phyloP scores from a whole-genome alignment of 441 rosid genomes.

The Gossypium aridum region DNA sequence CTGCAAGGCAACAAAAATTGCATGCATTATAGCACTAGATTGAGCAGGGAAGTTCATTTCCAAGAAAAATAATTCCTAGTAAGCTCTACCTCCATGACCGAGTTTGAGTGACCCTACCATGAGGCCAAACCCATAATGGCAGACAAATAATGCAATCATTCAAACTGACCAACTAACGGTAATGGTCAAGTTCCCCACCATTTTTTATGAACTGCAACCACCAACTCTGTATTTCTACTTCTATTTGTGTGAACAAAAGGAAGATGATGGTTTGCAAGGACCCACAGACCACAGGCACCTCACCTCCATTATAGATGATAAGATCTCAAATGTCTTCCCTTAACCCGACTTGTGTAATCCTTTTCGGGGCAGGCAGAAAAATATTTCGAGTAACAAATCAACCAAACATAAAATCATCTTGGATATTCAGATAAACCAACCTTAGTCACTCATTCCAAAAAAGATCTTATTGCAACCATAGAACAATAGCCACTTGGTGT shows the following conservation, averaged over 20 bases:
- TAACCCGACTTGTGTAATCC: slow-evolving; percentile 28
- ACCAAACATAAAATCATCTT: slow-evolving; percentile 15
- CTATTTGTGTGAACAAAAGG: slow-evolving; percentile 18
- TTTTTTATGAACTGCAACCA: slow-evolving; percentile 33
- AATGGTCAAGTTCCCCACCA: slow-evolving; percentile 39
- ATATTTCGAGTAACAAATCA: slow-evolving; percentile 19
- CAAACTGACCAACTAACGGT: slow-evolving; percentile 25
- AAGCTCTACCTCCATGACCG: slow-evolving; percentile 17
- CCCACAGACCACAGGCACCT: slow-evolving; percentile 26
- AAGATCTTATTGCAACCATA: slow-evolving; percentile 15
- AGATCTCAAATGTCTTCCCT: slow-evolving; percentile 19
- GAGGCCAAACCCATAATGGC: slow-evolving; percentile 33
- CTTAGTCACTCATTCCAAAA: slow-evolving; percentile 25
- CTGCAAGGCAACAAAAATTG: not conserved
- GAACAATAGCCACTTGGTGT: slow-evolving; percentile 16
- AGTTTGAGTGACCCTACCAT: slow-evolving; percentile 34
- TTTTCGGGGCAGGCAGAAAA: slow-evolving; percentile 27
- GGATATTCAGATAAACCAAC: slow-evolving; percentile 23
- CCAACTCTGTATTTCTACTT: slow-evolving; percentile 27
- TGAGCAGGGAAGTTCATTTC: not conserved
- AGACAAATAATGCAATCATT: slow-evolving; percentile 48
- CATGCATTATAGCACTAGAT: not conserved
- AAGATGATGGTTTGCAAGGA: slow-evolving; percentile 17
- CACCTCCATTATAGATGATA: slow-evolving; percentile 21
- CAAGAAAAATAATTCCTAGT: not conserved